Base-by-base conservation (phyloP, 192 early-diverging fungal species). In the Coemansia reversa region DNA sequence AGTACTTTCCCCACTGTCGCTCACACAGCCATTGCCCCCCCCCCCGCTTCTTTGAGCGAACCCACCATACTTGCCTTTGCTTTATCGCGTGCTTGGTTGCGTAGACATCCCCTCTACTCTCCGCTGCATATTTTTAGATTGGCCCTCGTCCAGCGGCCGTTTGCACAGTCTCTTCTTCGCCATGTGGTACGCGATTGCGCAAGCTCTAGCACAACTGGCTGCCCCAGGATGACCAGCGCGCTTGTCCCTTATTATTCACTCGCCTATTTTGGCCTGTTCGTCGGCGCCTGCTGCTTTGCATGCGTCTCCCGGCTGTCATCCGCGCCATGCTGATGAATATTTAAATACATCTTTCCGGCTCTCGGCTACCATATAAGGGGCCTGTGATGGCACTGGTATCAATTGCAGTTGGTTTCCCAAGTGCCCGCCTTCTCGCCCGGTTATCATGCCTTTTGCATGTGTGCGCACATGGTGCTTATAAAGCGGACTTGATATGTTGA, bases 81-180 rank as follows among this genome's bases (percentile, higher is more conserved):
- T 45, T 16, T 45, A 45, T 45, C 39, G 39, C 39, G 12, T 16
- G 39, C 39, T 45, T 45, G 39, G 39, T 45, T 45, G 39, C 39
- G 39, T 45, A 16, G 39, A 16, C 39, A 45, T 16, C 59, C 23
- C 27, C 53, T 27, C 53, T n/a, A 3, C n/a, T 55, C 20, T 35
- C 60, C 60, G 27, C 47, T 29, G 50, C 29, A 49, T 62, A 62
- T 62, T 62, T 62, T 39, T 62, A 62, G 47, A 62, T 27, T 62
- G 60, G 5, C 24, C 47, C 39, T 45, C 14, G 39, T 45, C 39
- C 39, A 14, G 39, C 39, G 0, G 39, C 3, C 39, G 39, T 45
- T 45, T 45, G 39, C 12, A 2, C 39, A 45, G 39, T 45, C 39
- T 45, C 12, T 45, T 14, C 12, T 45, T 45, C 16, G 39, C 39